A percentile compares a stretch with the other conserved stretches of the same genome.
These are phyloP conservation scores for Nicotiana benthamiana DNA, from an alignment of 257 asterid species.

Conservation along the genomic window DNA sequence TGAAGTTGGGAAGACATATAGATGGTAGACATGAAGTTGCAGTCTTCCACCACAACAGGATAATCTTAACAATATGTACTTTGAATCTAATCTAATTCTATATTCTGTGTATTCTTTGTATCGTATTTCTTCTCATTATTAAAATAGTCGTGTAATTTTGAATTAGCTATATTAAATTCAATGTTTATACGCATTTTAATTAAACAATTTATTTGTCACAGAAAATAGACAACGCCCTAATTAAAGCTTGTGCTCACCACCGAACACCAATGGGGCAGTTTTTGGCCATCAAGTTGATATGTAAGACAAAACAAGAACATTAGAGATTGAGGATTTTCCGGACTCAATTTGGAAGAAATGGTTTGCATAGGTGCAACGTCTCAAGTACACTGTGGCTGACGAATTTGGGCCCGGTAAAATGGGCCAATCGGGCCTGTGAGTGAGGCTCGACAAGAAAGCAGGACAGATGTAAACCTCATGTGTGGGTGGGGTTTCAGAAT, in stretches of 20 bases:
- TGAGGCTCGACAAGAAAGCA: conserved; percentile 37
- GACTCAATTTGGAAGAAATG: background rate
- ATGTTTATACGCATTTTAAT: background rate
- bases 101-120: background rate
- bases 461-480: conserved; percentile 29
- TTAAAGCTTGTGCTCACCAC: background rate
- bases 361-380: background rate
- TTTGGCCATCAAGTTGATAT: background rate
- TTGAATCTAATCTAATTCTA: too few species aligned
- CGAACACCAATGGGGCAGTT: background rate
- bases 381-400: conserved; percentile 7
- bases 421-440: conserved; percentile 19
- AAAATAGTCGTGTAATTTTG: background rate
- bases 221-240: background rate
- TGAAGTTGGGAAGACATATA: background rate
- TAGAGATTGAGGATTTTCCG: background rate
- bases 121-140: background rate
- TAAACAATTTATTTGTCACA: background rate
- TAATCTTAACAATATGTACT: background rate
- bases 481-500: conserved; percentile 34
- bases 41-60: background rate
- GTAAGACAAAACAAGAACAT: background rate
- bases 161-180: background rate
- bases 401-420: conserved; percentile 10
- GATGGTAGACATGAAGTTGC: background rate